Evolutionary conservation across 2,329 filamentous ascomycete species (phyloP), one percentile per base, ranked within the genome.

Genomic region (Chaetomium sp.): DNA sequence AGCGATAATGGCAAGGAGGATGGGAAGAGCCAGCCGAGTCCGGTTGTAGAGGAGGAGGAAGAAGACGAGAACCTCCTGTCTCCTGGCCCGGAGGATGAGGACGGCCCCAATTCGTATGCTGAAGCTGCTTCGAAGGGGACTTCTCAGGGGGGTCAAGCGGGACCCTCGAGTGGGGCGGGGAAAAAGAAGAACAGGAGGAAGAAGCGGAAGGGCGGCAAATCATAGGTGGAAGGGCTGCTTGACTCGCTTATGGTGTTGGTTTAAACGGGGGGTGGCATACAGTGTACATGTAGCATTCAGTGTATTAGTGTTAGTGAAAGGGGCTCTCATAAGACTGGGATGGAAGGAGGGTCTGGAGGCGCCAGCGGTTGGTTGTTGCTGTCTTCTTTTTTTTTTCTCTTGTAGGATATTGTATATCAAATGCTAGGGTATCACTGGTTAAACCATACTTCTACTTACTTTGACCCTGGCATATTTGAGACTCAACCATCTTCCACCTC

Each of bases 121-220:
- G 62, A 59, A 35, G 59, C 62, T 42, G 64, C 19, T 54, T 29
- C 51, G 8, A 50, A 47, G 49, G 33, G 45, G 42, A 47, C 56
- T 27, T 47, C 47, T 13, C 33, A 58, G 13, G 62, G 47, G n/a
- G 57, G 29, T 27, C 29, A 63, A 16, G 38, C 16, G 23, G 62
- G 49, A 12, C 10, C 56, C 2, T 59, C 56, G 9, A n/a, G n/a
- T 21, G 64, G 42, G 12, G 63, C 47, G 9, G 63, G 57, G 51
- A 72, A 72, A 53, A 72, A 70, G 58, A 72, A 71, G 63, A 71
- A 63, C 21, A 63, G 69, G 62, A 63, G 70, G 47, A 72, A 70
- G 64, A 72, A 72, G 66, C 66, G 71, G 55, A 72, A 68, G 64
- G 70, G 66, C 55, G 71, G 68, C 60, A 71, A 66, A 54, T 70